Evolutionary conservation across 805 yeast species (phyloP).

Genomic region (Teunomyces panamensis): DNA sequence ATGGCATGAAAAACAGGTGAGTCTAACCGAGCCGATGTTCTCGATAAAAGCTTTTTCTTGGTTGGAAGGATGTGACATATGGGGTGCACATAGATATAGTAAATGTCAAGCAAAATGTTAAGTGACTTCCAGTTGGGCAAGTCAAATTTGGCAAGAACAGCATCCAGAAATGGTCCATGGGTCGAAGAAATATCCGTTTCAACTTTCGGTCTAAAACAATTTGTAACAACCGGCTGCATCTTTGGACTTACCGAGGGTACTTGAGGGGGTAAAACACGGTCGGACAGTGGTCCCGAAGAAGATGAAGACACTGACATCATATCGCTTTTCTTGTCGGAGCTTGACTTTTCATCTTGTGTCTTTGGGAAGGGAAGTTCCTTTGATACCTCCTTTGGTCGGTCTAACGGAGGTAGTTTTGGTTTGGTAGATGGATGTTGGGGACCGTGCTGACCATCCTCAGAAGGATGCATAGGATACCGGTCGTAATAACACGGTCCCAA

Average conservation of each 20-base stretch:
- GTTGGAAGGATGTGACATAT: slow-evolving; percentile 19
- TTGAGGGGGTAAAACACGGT: not conserved
- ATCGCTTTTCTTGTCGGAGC: not conserved
- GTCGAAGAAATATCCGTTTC: not conserved
- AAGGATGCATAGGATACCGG: not conserved
- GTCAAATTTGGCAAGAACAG: slow-evolving; percentile 18
- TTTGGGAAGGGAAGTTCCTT: not conserved
- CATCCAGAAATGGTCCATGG: slow-evolving; percentile 1
- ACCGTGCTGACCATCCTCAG: not conserved
- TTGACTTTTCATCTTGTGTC: not conserved
- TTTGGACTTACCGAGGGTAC: not conserved
- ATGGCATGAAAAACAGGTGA: slow-evolving; percentile 25
- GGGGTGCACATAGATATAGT: slow-evolving; percentile 21
- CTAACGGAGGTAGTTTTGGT: slow-evolving; percentile 1
- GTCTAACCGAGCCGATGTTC: slow-evolving; percentile 19
- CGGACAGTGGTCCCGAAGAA: not conserved
- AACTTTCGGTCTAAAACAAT: not conserved
- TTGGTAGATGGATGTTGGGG: not conserved
- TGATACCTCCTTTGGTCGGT: not conserved
- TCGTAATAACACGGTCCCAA: not conserved
- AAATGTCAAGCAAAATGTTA: slow-evolving; percentile 18
- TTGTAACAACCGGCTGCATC: not conserved
- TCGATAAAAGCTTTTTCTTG: slow-evolving; percentile 15
- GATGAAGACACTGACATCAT: not conserved
- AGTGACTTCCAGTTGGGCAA: slow-evolving; percentile 22